Conservation (phyloP, 129 eudicot genomes). For the Arctium minus region DNA sequence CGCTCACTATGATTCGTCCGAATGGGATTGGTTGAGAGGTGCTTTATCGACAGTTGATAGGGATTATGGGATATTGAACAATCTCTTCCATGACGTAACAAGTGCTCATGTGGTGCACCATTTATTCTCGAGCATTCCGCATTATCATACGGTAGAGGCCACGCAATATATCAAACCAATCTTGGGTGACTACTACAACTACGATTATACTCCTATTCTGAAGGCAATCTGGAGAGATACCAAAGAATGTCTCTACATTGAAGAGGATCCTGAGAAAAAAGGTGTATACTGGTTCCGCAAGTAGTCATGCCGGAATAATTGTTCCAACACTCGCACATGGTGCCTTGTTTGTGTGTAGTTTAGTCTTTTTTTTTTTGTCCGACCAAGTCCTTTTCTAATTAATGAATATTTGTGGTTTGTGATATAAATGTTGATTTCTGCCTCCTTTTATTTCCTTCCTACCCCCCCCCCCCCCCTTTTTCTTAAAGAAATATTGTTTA, state of each 20-base stretch:
- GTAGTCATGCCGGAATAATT: background rate
- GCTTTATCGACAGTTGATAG: slow-evolving; percentile 36
- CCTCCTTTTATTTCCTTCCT: background rate
- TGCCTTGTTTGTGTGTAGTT: background rate
- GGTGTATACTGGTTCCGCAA: slow-evolving; percentile 36
- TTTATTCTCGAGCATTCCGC: slow-evolving; percentile 39
- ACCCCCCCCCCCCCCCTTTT: too few species aligned
- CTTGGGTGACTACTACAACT: slow-evolving; percentile 30
- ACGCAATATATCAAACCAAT: slow-evolving; percentile 31
- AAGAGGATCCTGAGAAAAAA: slow-evolving; percentile 28
- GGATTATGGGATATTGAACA: slow-evolving; percentile 32
- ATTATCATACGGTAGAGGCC: slow-evolving; percentile 41
- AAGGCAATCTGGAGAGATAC: slow-evolving; percentile 39
- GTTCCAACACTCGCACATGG: background rate
- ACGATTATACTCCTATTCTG: slow-evolving; percentile 28
- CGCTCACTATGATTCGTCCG: slow-evolving; percentile 31
- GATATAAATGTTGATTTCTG: background rate
- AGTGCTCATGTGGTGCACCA: slow-evolving; percentile 38
- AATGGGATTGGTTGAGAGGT: slow-evolving; percentile 46
- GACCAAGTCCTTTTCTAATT: background rate
- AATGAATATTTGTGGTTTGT: background rate
- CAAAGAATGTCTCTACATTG: slow-evolving; percentile 30
- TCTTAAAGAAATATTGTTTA: too few species aligned
- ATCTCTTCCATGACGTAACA: slow-evolving; percentile 15
- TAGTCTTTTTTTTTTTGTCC: too few species aligned